phyloP scores from a whole-genome alignment of 2,329 filamentous ascomycete species.

The Endoconidiophora polonica region DNA sequence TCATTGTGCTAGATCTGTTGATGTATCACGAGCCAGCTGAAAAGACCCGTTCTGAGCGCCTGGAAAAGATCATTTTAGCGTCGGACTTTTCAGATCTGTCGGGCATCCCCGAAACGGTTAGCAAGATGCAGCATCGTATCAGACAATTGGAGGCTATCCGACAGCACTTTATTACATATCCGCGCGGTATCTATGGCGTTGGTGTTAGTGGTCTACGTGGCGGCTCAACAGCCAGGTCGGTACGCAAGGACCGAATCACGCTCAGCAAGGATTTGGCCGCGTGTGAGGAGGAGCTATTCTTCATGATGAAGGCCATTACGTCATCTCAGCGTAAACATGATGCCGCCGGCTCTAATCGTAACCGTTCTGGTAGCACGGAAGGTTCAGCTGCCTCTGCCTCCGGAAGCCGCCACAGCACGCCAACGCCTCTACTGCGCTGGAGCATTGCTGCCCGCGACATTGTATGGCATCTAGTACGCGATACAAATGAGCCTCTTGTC shows the following conservation, averaged over 20 bases:
- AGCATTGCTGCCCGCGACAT: slow-evolving; percentile 90
- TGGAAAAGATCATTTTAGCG: slow-evolving; percentile 97
- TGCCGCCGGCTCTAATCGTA: slow-evolving; percentile 22
- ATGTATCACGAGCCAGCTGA: slow-evolving; percentile 93
- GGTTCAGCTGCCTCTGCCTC: slow-evolving; percentile 22
- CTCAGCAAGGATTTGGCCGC: slow-evolving; percentile 76
- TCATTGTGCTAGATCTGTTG: slow-evolving; percentile 89
- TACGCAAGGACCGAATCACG: slow-evolving; percentile 74
- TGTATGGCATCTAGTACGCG: slow-evolving; percentile 88
- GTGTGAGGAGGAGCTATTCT: slow-evolving; percentile 95
- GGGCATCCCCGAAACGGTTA: slow-evolving; percentile 84
- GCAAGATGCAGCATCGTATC: slow-evolving; percentile 79
- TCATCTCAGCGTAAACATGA: slow-evolving; percentile 82
- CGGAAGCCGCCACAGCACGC: slow-evolving; percentile 17
- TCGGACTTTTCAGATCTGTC: slow-evolving; percentile 96
- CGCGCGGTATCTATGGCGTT: slow-evolving; percentile 36
- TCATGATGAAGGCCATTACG: slow-evolving; percentile 99
- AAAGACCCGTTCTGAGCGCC: slow-evolving; percentile 85
- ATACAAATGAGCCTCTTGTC: slow-evolving; percentile 71
- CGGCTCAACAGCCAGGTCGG: background rate
- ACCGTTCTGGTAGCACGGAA: slow-evolving; percentile 23
- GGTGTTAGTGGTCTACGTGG: background rate
- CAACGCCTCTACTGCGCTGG: slow-evolving; percentile 72
- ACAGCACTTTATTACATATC: slow-evolving; percentile 83
- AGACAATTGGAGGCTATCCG: slow-evolving; percentile 93